Conservation (phyloP, 495 filamentous ascomycete genomes). For the Aspergillus cavernicola region DNA sequence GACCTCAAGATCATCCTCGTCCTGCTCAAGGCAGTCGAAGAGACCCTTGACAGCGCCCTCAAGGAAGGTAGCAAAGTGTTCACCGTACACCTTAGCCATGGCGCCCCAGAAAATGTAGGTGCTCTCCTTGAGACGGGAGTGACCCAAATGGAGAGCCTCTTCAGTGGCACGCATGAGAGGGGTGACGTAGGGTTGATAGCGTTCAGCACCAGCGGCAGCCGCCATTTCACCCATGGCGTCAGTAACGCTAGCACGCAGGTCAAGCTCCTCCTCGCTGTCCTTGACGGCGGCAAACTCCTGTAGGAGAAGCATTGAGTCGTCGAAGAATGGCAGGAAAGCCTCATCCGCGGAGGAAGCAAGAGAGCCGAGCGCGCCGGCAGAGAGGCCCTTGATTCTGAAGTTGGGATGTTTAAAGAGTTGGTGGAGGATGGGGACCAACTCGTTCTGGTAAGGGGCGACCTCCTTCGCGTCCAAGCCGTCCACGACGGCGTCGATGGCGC, state of each 20-base stretch:
- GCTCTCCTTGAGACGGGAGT: slow-evolving; percentile 86
- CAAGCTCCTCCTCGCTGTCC: slow-evolving; percentile 82
- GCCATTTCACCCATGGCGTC: slow-evolving; percentile 93
- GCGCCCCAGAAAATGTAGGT: slow-evolving; percentile 96
- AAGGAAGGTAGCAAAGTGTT: slow-evolving; percentile 84
- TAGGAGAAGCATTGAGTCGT: slow-evolving; percentile 78
- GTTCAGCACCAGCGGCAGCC: slow-evolving; percentile 75
- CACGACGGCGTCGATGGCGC: slow-evolving; percentile 85
- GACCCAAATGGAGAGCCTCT: slow-evolving; percentile 84
- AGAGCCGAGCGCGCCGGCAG: slow-evolving; percentile 84
- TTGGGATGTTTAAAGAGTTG: slow-evolving; percentile 76
- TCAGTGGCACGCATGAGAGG: slow-evolving; percentile 87
- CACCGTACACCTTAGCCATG: slow-evolving; percentile 89
- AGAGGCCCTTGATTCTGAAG: slow-evolving; percentile 82
- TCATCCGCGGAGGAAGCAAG: slow-evolving; percentile 79
- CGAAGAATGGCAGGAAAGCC: slow-evolving; percentile 86
- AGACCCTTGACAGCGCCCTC: slow-evolving; percentile 80
- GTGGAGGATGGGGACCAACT: slow-evolving; percentile 79
- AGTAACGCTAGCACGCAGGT: slow-evolving; percentile 81
- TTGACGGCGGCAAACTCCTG: slow-evolving; percentile 81
- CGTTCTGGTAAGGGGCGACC: slow-evolving; percentile 73
- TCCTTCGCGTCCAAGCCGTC: slow-evolving; percentile 84
- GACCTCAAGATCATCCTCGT: slow-evolving; percentile 82
- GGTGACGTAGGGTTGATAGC: slow-evolving; percentile 86
- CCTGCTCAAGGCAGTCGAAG: slow-evolving; percentile 79